These are phyloP conservation scores for Podospora pseudoanserina DNA, from an alignment of 495 filamentous ascomycete genomes.

Conservation along the genomic window DNA sequence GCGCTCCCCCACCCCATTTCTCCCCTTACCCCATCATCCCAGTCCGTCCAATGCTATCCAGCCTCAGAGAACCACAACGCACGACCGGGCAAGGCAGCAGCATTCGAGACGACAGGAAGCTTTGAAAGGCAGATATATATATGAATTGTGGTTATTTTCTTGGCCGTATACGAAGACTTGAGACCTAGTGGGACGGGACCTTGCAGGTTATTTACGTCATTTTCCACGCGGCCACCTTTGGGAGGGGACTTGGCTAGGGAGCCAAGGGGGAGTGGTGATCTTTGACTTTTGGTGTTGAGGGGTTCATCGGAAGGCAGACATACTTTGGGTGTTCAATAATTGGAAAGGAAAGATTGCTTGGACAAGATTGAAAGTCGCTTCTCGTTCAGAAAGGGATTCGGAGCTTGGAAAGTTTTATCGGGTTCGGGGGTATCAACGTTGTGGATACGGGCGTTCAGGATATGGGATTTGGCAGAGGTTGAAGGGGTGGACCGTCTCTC, in stretches of 20 bases:
- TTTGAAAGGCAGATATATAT: not conserved
- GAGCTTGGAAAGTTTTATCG: too few relatives aligned
- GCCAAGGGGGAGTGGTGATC: not conserved
- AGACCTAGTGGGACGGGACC: not conserved
- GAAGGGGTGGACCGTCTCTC: not conserved
- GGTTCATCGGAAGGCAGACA: not conserved
- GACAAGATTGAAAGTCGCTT: too few relatives aligned
- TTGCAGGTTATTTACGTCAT: conserved; percentile 1
- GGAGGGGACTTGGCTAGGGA: not conserved
- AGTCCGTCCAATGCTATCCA: not conserved
- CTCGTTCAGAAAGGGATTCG: too few relatives aligned
- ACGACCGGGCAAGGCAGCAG: conserved; percentile 15
- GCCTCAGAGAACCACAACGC: not conserved
- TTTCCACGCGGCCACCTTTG: not conserved
- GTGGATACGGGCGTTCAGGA: not conserved
- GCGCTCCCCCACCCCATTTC: not conserved
- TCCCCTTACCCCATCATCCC: not conserved
- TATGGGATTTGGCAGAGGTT: not conserved
- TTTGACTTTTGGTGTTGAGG: not conserved
- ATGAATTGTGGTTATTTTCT: not conserved
- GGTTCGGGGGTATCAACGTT: not conserved
- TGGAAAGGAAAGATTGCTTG: too few relatives aligned
- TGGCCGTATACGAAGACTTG: not conserved
- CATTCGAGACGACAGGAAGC: conserved; percentile 13
- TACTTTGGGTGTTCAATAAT: too few relatives aligned